Evolutionary conservation across 306 rosid species (phyloP), one percentile per base, ranked within the genome.

Genomic region (Malus orientalis): DNA sequence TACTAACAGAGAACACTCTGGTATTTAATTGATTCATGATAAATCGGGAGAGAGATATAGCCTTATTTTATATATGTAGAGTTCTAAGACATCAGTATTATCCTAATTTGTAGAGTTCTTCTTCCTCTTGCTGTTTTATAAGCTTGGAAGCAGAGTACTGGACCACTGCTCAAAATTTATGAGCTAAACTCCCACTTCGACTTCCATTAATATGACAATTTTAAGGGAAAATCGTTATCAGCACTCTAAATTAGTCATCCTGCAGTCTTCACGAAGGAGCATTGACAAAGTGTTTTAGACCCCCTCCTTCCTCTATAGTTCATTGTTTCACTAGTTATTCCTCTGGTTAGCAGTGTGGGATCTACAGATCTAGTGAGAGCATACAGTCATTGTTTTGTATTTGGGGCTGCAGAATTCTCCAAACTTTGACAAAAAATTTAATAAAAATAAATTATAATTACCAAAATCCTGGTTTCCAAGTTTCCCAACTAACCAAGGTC

Each of bases 1-100:
- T 32, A 58, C 63, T 69, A 22, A 60, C 25, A 71, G 80, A 70
- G 78, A 59, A 64, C 82, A 63, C 63, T 60, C 22, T 22, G 57
- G 61, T 54, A 77, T 73, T 70, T 63, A 49, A 78, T 76, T 71
- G 71, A 66, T 79, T 79, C 70, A 62, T 74, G 45, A 49, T 49
- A 49, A 15, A 15, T 49, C 55, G 16, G 20, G 55, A 49, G 58
- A 63, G 6, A 67, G 65, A 22, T 55, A 15, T 49, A 18, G 73
- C 71, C 55, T 4, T 62, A 49, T 78, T 64, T 66, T 63, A 78
- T 69, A 69, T 69, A 70, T 62, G 84, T 82, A 86, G 85, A 69
- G 60, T 42, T 71, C 68, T 66, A 71, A 55, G 55, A 29, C 69
- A 73, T 69, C 57, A 68, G 74, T 78, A 15, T 49, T 49, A 49